Evolutionary conservation across 1,139 yeast genomes (phyloP), one percentile per base, ranked within the genome.

Genomic region (Candida sp.): DNA sequence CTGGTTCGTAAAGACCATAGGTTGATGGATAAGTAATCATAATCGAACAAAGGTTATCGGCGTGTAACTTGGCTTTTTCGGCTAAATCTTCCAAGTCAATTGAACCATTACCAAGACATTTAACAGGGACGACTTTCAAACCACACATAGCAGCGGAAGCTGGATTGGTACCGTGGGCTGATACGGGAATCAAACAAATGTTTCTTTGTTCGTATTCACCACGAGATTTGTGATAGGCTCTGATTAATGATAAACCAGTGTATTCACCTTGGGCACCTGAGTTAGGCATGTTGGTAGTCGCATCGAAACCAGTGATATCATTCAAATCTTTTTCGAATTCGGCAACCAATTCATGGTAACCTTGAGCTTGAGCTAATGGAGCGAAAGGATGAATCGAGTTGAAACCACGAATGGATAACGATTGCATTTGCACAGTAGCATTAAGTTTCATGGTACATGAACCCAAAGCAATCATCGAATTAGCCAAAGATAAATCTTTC

Each of bases 221-320:
- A 44, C 73, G 76, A 30, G 87, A 72, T 49, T 81, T 81, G 56
- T 87, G 81, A 64, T 88, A 93, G 41, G 87, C 81, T 56, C 84
- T 79, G 55, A 93, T 93, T 44, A 90, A 89, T 45, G 96, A 81
- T 51, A 93, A 76, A 33, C 99, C 99, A 23, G 98, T 82, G 68
- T 87, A 93, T 68, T 93, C 99, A 64, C 99, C 99, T 67, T 91
- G 97, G 36, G 99, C 99, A 54, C 99, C 99, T 39, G 97, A 88
- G 65, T 93, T 93, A 51, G 99, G 99, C 83, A 90, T 95, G 47
- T 88, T 73, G 5, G 97, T 87, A 22, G 96, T 86, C 37, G 90
- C 95, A 51, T 84, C 88, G 58, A 93, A 89, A 0, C 98, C 98
- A n/a, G 99, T 93, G 51, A 93, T 91, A 52, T 87, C 90, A 47